These are phyloP conservation scores for Starmerella vaccinii DNA, from an alignment of 805 yeast species.

Conservation along the genomic window DNA sequence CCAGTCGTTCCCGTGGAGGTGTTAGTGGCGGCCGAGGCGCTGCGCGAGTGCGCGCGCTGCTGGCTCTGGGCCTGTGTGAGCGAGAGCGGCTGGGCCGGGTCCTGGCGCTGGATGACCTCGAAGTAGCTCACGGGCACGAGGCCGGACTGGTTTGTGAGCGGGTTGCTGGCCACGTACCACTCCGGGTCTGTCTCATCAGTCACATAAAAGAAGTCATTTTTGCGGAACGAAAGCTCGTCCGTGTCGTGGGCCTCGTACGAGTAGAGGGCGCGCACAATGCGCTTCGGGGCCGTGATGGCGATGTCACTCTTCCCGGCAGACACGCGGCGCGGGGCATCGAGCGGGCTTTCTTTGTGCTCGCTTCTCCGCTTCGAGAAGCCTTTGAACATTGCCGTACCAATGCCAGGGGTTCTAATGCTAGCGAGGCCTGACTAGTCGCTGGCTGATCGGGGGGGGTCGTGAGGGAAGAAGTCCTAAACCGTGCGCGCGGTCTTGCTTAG, in stretches of 20 bases:
- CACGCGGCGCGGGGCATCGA: slow-evolving; percentile 8
- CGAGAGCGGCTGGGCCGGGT: slow-evolving; percentile 27
- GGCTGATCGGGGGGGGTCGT: not conserved
- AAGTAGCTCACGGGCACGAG: slow-evolving; percentile 80
- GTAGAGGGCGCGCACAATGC: slow-evolving; percentile 72
- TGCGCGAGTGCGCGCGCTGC: slow-evolving; percentile 17
- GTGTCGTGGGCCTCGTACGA: slow-evolving; percentile 70
- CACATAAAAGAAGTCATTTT: slow-evolving; percentile 87
- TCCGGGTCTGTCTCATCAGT: slow-evolving; percentile 45
- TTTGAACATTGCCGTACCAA: slow-evolving; percentile 12
- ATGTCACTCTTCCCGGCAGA: slow-evolving; percentile 24
- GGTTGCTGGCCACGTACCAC: slow-evolving; percentile 86
- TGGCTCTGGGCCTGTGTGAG: slow-evolving; percentile 22
- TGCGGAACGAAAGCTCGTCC: slow-evolving; percentile 64
- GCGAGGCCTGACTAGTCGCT: not conserved
- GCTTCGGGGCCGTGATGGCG: slow-evolving; percentile 50
- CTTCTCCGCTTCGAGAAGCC: slow-evolving; percentile 17
- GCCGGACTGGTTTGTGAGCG: slow-evolving; percentile 65
- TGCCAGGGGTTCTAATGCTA: not conserved
- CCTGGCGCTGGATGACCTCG: slow-evolving; percentile 48
- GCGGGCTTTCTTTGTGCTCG: slow-evolving; percentile 9
- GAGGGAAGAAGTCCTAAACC: too few relatives aligned
- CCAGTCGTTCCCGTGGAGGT: not conserved
- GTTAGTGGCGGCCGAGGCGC: slow-evolving; percentile 8
- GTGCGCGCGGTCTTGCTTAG: not conserved